Conservation (phyloP, 2,329 filamentous ascomycete species). For the Fusarium mundagurra region DNA sequence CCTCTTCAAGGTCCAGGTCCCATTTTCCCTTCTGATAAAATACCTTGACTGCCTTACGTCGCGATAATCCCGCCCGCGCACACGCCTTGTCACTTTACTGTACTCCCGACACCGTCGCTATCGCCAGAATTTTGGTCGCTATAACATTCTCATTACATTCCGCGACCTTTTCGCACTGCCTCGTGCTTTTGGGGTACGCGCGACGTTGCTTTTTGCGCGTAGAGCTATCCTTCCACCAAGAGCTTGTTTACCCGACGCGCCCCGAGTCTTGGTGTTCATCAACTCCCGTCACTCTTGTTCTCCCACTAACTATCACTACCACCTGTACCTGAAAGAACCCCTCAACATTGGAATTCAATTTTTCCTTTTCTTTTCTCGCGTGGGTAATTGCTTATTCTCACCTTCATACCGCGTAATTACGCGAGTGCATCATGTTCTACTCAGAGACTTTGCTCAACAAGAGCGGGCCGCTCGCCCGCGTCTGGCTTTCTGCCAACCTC, state of each 20-base stretch:
- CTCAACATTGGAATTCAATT: constrained; percentile 15
- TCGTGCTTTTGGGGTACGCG: constrained; percentile 44
- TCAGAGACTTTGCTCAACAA: constrained; percentile 95
- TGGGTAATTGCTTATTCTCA: constrained; percentile 24
- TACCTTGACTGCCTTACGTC: constrained; percentile 32
- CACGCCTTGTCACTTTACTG: constrained; percentile 35
- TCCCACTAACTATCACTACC: constrained; percentile 19
- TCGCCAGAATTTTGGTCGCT: constrained; percentile 41
- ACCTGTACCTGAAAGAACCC: constrained; percentile 9
- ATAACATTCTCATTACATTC: constrained; percentile 25
- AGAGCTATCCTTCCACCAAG: constrained; percentile 43
- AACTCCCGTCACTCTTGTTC: constrained; percentile 41
- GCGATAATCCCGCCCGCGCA: constrained; percentile 39
- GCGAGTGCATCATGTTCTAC: constrained; percentile 83
- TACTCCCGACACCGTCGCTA: constrained; percentile 38
- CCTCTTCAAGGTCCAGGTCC: constrained; percentile 44
- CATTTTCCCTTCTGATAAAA: constrained; percentile 43
- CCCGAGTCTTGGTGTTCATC: constrained; percentile 46
- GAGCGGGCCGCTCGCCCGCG: constrained; percentile 94
- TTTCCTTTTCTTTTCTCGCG: background rate
- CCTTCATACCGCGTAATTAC: constrained; percentile 45
- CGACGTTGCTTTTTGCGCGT: constrained; percentile 45
- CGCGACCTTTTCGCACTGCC: constrained; percentile 41
- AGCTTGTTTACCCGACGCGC: constrained; percentile 50
- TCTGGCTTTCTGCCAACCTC: constrained; percentile 97